These are phyloP conservation scores for Phlebiopsis gigantea DNA, from an alignment of 768 basidiomycete genomes.

Conservation along the genomic window DNA sequence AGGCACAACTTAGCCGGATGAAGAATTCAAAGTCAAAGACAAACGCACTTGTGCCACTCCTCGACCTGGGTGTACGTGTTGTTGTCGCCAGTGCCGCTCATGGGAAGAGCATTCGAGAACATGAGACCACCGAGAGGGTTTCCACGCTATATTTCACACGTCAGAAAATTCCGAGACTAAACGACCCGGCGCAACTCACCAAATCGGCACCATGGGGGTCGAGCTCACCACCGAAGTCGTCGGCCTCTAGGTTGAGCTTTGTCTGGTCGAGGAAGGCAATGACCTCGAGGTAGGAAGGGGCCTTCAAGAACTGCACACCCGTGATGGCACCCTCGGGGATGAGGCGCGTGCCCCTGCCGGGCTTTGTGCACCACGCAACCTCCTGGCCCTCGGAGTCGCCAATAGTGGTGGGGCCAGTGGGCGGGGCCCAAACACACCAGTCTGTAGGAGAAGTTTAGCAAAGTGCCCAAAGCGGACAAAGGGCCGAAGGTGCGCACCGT, in stretches of 20 bases:
- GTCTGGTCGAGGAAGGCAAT: constrained; percentile 63
- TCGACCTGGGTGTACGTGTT: neutral
- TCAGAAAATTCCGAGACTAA: neutral
- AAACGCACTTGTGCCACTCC: neutral
- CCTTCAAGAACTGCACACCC: constrained; percentile 61
- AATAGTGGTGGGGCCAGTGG: constrained; percentile 44
- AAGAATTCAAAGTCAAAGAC: constrained; percentile 8
- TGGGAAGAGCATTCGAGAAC: constrained; percentile 47
- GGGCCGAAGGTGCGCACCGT: constrained; percentile 26
- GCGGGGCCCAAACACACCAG: constrained; percentile 65
- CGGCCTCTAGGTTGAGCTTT: constrained; percentile 42
- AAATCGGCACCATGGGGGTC: constrained; percentile 72
- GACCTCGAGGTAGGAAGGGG: constrained; percentile 55
- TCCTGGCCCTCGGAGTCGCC: constrained; percentile 64
- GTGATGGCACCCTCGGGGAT: constrained; percentile 59
- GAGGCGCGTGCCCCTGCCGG: constrained; percentile 62
- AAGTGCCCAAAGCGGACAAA: neutral
- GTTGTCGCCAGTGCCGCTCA: neutral
- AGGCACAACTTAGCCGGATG: constrained; percentile 14
- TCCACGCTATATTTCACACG: constrained; percentile 44
- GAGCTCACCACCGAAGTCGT: constrained; percentile 72
- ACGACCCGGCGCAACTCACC: constrained; percentile 12
- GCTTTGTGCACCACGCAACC: constrained; percentile 76
- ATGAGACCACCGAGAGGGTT: constrained; percentile 73
- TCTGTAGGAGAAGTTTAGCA: constrained; percentile 36